A percentile compares a stretch with the other conserved stretches of the same genome.
These are phyloP conservation scores for Trichoderma lentiforme DNA, from an alignment of 2,329 filamentous ascomycete genomes.

Conservation along the genomic window DNA sequence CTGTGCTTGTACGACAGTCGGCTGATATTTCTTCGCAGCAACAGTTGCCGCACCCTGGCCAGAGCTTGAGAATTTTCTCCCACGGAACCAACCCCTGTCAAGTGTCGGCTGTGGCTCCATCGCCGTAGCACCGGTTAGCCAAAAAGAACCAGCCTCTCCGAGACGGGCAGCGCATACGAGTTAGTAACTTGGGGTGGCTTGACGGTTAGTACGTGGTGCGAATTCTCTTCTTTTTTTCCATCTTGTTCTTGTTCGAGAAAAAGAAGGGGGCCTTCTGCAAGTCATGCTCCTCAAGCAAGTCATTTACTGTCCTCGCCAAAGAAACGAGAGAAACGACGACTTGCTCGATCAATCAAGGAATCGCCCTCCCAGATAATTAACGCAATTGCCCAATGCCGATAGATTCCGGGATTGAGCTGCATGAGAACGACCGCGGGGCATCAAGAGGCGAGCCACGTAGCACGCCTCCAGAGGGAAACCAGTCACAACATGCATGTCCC, in stretches of 20 bases:
- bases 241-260: not conserved
- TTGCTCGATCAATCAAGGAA: not conserved
- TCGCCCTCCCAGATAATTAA: not conserved
- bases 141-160: conserved; percentile 17
- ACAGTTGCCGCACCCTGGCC: not conserved
- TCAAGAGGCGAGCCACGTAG: conserved; percentile 36
- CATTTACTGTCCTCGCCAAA: not conserved
- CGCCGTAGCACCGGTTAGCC: not conserved
- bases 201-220: conserved; percentile 12
- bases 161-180: conserved; percentile 9
- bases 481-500: conserved; percentile 18
- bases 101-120: conserved; percentile 17
- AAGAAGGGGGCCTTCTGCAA: not conserved
- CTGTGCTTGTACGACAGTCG: not conserved
- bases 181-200: not conserved
- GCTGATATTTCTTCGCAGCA: conserved; percentile 6
- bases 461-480: conserved; percentile 31
- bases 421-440: conserved; percentile 28
- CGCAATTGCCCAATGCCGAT: conserved; percentile 27
- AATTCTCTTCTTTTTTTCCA: not conserved
- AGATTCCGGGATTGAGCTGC: conserved; percentile 28
- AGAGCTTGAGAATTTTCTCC: conserved; percentile 13
- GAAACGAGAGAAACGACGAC: not conserved
- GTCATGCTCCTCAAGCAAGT: conserved; percentile 8
- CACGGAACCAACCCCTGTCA: conserved; percentile 13